Evolutionary conservation across 306 rosid species (phyloP).

Genomic region (Fagus sylvatica): DNA sequence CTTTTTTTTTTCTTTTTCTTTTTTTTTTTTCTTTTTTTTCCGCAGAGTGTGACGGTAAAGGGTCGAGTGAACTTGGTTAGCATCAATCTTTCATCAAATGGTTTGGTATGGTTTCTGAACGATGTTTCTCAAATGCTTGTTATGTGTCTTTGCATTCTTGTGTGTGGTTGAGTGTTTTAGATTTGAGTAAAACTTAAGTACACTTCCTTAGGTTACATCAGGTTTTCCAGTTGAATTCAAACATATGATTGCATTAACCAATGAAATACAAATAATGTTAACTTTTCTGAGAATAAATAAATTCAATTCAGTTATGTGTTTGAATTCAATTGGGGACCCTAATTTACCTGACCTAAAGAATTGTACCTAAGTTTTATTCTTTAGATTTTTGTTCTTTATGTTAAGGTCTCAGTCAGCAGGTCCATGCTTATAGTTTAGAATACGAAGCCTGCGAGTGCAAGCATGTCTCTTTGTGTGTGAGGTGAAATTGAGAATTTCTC

Average conservation of each 20-base stretch:
- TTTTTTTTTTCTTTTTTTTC: conserved; percentile 2
- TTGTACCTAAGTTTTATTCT: too few species aligned
- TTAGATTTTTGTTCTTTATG: not conserved
- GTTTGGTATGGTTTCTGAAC: conserved; percentile 58
- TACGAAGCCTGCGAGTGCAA: conserved; percentile 1
- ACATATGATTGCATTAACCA: too few species aligned
- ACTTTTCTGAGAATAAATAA: too few species aligned
- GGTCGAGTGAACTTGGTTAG: conserved; percentile 55
- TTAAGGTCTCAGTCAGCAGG: not conserved
- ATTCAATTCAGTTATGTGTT: too few species aligned
- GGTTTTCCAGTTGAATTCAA: too few species aligned
- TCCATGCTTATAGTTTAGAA: conserved; percentile 4
- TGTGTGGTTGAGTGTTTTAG: conserved; percentile 4
- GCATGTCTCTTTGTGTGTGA: not conserved
- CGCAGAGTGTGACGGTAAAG: conserved; percentile 52
- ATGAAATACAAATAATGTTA: too few species aligned
- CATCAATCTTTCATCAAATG: conserved; percentile 53
- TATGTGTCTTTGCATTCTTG: conserved; percentile 2
- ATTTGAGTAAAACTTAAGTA: too few species aligned
- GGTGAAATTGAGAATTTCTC: not conserved
- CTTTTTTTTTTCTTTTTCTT: conserved; percentile 12
- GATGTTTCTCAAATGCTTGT: not conserved
- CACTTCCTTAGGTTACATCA: too few species aligned
- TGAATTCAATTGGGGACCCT: too few species aligned
- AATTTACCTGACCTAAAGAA: too few species aligned